These are phyloP conservation scores for Eremochloa ophiuroides DNA, from an alignment of 176 grass and related monocot species.

Conservation along the genomic window DNA sequence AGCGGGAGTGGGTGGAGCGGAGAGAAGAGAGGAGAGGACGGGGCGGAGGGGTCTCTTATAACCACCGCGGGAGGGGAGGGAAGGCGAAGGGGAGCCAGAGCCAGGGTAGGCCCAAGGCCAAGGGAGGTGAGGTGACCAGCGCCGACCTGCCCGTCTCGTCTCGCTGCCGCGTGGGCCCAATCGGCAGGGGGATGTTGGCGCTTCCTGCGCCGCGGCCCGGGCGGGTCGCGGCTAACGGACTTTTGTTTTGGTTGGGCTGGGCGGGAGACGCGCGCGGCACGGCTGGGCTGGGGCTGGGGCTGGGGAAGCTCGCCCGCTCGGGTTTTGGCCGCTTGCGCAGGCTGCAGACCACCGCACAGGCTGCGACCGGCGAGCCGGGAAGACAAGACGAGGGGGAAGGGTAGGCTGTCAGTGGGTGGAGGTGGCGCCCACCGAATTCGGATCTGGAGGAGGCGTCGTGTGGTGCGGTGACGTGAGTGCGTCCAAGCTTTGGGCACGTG, in stretches of 20 bases:
- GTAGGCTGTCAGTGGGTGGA: neutral
- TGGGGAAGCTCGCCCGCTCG: no score
- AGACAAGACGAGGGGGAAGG: neutral
- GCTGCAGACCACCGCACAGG: neutral
- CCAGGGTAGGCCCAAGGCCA: no score
- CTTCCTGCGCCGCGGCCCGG: neutral
- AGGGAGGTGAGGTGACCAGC: no score
- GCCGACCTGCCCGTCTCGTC: no score
- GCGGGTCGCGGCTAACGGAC: neutral
- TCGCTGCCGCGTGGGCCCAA: no score
- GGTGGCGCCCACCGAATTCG: neutral
- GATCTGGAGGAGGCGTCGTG: neutral
- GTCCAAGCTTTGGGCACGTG: slow-evolving; percentile 46
- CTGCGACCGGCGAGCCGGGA: neutral
- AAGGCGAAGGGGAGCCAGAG: neutral
- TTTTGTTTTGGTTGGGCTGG: neutral
- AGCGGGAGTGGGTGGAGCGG: slow-evolving; percentile 28
- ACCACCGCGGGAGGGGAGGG: neutral
- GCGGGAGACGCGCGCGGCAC: neutral
- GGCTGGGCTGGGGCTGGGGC: neutral
- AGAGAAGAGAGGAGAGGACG: slow-evolving; percentile 25
- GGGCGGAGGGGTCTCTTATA: slow-evolving; percentile 33
- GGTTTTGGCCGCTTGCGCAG: neutral
- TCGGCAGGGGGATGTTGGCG: no score
- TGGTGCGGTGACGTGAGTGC: slow-evolving; percentile 4